Conservation (phyloP, 176 grass and related monocot genomes). For the Rhynchospora breviuscula region DNA sequence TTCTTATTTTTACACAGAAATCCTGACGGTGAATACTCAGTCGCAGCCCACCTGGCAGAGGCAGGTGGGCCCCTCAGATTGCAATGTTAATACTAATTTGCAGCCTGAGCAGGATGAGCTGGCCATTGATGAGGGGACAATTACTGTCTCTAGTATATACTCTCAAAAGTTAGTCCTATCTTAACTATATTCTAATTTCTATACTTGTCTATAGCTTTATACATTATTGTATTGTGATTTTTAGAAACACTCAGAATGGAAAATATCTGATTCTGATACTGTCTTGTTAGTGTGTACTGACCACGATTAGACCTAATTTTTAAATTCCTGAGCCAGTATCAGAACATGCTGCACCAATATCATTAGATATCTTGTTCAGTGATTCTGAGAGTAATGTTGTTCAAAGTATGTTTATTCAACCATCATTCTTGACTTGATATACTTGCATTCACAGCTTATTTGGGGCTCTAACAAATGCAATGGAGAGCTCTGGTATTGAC, state of each 20-base stretch:
- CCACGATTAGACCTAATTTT: neutral
- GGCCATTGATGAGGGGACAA: conserved; percentile 67
- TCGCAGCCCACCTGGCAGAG: conserved; percentile 46
- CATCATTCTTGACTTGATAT: neutral
- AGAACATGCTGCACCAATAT: neutral
- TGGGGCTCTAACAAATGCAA: conserved; percentile 44
- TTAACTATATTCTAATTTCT: neutral
- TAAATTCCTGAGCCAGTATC: neutral
- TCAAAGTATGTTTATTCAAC: neutral
- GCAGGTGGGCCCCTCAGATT: conserved; percentile 28
- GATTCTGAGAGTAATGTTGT: neutral
- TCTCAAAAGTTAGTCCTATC: conserved; percentile 47
- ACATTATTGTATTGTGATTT: neutral
- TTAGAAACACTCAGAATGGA: neutral
- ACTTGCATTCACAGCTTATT: conserved; percentile 42
- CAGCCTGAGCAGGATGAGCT: conserved; percentile 45
- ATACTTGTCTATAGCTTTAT: neutral
- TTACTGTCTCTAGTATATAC: conserved; percentile 55
- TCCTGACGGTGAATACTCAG: conserved; percentile 21
- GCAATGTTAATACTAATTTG: conserved; percentile 31
- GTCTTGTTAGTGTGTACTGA: neutral
- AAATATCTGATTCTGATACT: neutral
- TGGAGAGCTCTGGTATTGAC: conserved; percentile 58
- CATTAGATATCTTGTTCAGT: neutral
- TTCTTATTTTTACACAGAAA: conserved; percentile 35